Percentiles rank a stretch among this genome's conserved stretches.
Evolutionary conservation across 2,329 filamentous ascomycete genomes (phyloP).

Genomic region (Colletotrichum musicola): DNA sequence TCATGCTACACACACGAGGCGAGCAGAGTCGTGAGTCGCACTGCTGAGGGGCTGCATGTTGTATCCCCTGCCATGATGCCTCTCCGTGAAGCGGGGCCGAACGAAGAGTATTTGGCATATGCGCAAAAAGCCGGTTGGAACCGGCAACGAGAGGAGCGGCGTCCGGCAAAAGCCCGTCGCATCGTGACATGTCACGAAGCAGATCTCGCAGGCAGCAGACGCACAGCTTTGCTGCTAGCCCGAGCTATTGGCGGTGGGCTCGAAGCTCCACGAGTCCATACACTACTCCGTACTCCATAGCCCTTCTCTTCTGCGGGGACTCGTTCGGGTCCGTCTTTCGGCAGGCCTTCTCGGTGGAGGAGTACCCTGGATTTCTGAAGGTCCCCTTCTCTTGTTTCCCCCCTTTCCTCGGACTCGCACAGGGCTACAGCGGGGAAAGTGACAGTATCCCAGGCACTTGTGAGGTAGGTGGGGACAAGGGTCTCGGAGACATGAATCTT

Average conservation of each 20-base stretch:
- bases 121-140: not conserved
- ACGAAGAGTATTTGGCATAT: not conserved
- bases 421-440: conserved; percentile 32
- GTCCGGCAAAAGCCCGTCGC: conserved; percentile 15
- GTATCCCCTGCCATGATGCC: not conserved
- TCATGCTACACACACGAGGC: not conserved
- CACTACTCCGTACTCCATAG: not conserved
- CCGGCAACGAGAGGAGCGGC: conserved; percentile 20
- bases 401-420: conserved; percentile 2
- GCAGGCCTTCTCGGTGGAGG: conserved; percentile 23
- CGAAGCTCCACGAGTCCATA: conserved; percentile 2
- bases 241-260: conserved; percentile 22
- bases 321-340: conserved; percentile 27
- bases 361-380: conserved; percentile 25
- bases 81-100: too few species aligned
- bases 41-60: not conserved
- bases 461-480: conserved; percentile 23
- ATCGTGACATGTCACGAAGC: conserved; percentile 4
- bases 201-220: conserved; percentile 20
- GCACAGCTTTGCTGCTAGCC: not conserved
- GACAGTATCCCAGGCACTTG: conserved; percentile 13
- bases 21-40: not conserved
- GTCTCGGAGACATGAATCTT: conserved; percentile 26
- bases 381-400: conserved; percentile 24
- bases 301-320: conserved; percentile 22